phyloP scores from a whole-genome alignment of 1,284 basidiomycete genomes.

The Microbotryomycetes sp. region DNA sequence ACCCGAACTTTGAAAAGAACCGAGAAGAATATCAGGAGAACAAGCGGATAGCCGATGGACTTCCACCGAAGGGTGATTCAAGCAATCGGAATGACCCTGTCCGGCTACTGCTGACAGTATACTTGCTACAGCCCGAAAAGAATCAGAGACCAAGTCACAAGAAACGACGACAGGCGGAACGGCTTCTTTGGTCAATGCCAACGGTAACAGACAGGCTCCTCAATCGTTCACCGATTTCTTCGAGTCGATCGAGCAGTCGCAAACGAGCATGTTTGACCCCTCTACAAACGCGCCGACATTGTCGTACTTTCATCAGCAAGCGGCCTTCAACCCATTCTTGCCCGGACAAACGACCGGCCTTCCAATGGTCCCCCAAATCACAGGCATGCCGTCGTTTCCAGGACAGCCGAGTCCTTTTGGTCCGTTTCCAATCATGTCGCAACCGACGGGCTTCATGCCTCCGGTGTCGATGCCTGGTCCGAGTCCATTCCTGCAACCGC shows the following conservation, averaged over 20 bases:
- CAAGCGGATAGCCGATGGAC: constrained; percentile 64
- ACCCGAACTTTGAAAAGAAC: constrained; percentile 94
- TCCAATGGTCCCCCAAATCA: constrained; percentile 36
- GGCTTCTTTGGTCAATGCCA: not conserved
- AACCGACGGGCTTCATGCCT: constrained; percentile 26
- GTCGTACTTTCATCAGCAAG: constrained; percentile 56
- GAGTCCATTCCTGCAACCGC: constrained; percentile 30
- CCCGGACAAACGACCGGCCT: constrained; percentile 58
- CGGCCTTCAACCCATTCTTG: constrained; percentile 70
- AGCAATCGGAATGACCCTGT: constrained; percentile 3
- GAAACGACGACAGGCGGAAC: not conserved
- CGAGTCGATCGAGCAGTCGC: constrained; percentile 75
- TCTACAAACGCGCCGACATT: constrained; percentile 41
- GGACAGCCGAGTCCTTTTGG: constrained; percentile 5
- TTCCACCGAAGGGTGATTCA: constrained; percentile 36
- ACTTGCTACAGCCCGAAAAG: constrained; percentile 14
- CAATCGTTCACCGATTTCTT: constrained; percentile 78
- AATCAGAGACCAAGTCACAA: constrained; percentile 12
- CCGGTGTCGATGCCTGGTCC: constrained; percentile 12
- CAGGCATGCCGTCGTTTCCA: constrained; percentile 28
- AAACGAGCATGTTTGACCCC: constrained; percentile 64
- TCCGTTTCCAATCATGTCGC: not conserved
- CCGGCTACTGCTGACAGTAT: not conserved
- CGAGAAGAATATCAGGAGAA: constrained; percentile 82
- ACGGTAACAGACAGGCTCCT: constrained; percentile 28